Conservation (phyloP, 495 filamentous ascomycete genomes). For the Bryoglossum gracile region DNA sequence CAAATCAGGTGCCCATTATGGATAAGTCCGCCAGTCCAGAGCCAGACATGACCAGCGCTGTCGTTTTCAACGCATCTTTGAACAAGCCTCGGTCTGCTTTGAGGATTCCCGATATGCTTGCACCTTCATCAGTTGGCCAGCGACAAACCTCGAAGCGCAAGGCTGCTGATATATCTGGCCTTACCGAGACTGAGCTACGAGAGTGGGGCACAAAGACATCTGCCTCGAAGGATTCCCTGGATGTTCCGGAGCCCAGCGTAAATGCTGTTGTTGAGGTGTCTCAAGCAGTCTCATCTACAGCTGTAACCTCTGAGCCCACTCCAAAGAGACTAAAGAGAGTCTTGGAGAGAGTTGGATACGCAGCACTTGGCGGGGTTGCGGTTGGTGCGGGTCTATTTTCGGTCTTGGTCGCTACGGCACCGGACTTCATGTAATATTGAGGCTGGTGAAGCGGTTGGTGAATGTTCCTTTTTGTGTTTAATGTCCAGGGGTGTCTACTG, state of each 20-base stretch:
- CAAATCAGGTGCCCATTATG: background rate
- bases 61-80: slow-evolving; percentile 24
- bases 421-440: slow-evolving; percentile 25
- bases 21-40: slow-evolving; percentile 20
- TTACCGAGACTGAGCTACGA: slow-evolving; percentile 24
- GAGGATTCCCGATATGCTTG: slow-evolving; percentile 29
- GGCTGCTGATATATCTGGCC: slow-evolving; percentile 31
- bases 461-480: no score
- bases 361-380: slow-evolving; percentile 33
- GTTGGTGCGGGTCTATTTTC: slow-evolving; percentile 29
- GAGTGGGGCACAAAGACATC: slow-evolving; percentile 12
- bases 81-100: slow-evolving; percentile 21
- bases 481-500: no score
- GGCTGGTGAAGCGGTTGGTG: no score
- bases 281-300: background rate
- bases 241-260: background rate
- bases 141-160: slow-evolving; percentile 26
- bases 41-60: slow-evolving; percentile 36
- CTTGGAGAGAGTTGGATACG: slow-evolving; percentile 33
- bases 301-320: slow-evolving; percentile 3
- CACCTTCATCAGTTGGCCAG: slow-evolving; percentile 1
- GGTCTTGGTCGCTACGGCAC: slow-evolving; percentile 35
- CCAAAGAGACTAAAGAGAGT: slow-evolving; percentile 32
- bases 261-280: background rate
- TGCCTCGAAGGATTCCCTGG: background rate